These are phyloP conservation scores for Malus sieversii DNA, from an alignment of 306 rosid genomes.

Conservation along the genomic window DNA sequence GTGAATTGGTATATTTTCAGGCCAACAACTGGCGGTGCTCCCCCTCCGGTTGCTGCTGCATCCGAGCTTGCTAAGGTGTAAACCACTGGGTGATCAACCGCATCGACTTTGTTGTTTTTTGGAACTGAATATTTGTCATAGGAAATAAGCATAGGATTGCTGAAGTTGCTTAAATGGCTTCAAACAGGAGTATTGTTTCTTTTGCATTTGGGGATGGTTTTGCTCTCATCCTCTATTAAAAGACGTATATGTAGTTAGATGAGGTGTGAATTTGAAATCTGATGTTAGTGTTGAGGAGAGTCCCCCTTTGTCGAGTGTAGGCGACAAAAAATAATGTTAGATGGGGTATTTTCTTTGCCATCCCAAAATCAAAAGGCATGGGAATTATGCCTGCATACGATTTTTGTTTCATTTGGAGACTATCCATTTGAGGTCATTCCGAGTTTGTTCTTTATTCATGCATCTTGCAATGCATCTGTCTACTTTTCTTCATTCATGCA, in stretches of 20 bases:
- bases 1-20: conserved; percentile 31
- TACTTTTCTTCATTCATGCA: background rate
- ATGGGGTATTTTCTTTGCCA: conserved; percentile 6
- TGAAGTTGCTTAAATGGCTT: conserved; percentile 37
- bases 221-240: conserved; percentile 52
- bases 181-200: conserved; percentile 28
- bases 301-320: background rate
- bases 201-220: conserved; percentile 63
- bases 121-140: conserved; percentile 22
- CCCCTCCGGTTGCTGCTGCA: conserved; percentile 40
- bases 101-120: conserved; percentile 18
- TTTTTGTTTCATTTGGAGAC: background rate
- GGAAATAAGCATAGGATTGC: conserved; percentile 51
- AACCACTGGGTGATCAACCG: background rate
- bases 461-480: no score
- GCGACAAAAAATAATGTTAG: conserved; percentile 8
- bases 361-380: background rate
- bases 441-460: background rate
- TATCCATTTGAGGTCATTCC: background rate
- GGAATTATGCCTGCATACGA: conserved; percentile 1
- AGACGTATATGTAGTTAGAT: conserved; percentile 37
- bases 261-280: conserved; percentile 32
- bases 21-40: conserved; percentile 91
- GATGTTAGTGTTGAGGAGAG: conserved; percentile 21
- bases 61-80: conserved; percentile 28